These are phyloP conservation scores for Emergomyces orientalis DNA, from an alignment of 2,329 filamentous ascomycete genomes.

Conservation along the genomic window DNA sequence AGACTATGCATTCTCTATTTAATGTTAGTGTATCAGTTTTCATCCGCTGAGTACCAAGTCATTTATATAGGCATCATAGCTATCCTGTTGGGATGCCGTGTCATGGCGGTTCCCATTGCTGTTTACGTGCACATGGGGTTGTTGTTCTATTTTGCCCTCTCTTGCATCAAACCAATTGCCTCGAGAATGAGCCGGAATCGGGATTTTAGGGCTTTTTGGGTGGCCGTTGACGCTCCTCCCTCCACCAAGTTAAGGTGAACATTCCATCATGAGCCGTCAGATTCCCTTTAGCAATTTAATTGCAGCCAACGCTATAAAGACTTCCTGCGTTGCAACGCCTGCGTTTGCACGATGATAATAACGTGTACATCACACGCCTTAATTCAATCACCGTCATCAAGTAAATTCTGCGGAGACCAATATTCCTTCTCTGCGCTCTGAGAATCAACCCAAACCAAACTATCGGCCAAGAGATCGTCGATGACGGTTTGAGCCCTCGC, in stretches of 20 bases:
- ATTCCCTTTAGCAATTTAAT: background rate
- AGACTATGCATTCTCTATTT: background rate
- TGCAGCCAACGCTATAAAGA: background rate
- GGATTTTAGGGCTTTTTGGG: background rate
- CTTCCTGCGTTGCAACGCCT: background rate
- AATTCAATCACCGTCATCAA: slow-evolving; percentile 34
- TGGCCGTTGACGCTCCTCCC: background rate
- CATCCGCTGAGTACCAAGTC: too few species aligned
- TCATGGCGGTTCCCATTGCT: background rate
- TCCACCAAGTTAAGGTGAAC: background rate
- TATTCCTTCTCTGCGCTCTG: slow-evolving; percentile 85
- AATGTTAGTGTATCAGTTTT: too few species aligned
- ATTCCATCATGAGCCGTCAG: background rate
- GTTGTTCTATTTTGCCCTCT: background rate
- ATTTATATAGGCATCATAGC: too few species aligned
- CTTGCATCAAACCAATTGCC: background rate
- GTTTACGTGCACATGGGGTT: background rate
- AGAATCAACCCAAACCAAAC: slow-evolving; percentile 87
- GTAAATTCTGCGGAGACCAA: slow-evolving; percentile 52
- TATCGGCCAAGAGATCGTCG: slow-evolving; percentile 79
- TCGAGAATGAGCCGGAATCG: too few species aligned
- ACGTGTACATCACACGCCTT: background rate
- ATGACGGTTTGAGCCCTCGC: slow-evolving; percentile 81
- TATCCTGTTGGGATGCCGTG: too few species aligned
- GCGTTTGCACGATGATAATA: background rate